Percentiles rank a stretch among this genome's conserved stretches.
Evolutionary conservation across 2,329 filamentous ascomycete genomes (phyloP).

Genomic region (Simplicillium sp.): DNA sequence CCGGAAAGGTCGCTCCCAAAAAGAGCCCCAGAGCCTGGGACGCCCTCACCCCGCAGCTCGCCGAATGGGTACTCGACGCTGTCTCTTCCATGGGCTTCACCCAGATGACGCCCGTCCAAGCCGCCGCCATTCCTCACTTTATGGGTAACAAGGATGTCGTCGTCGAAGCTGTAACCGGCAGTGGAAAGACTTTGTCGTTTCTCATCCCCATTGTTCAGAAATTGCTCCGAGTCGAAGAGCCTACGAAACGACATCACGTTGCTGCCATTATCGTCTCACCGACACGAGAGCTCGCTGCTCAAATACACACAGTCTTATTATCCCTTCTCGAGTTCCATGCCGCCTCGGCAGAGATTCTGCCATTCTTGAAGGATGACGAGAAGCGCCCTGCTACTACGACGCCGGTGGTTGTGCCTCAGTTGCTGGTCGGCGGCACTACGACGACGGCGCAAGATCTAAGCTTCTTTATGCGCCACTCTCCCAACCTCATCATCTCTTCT

Average conservation of each 20-base stretch:
- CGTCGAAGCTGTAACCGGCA: constrained; percentile 85
- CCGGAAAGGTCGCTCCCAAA: constrained; percentile 24
- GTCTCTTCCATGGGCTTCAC: constrained; percentile 76
- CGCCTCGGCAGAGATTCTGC: constrained; percentile 60
- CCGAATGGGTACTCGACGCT: constrained; percentile 73
- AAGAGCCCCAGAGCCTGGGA: constrained; percentile 39
- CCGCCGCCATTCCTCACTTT: constrained; percentile 80
- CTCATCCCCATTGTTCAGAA: constrained; percentile 77
- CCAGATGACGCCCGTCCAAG: constrained; percentile 90
- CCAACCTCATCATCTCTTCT: constrained; percentile 84
- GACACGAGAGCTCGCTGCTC: constrained; percentile 78
- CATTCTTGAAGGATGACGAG: constrained; percentile 42
- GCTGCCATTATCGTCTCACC: constrained; percentile 88
- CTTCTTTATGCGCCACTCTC: constrained; percentile 71
- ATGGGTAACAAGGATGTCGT: constrained; percentile 87
- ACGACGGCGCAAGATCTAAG: constrained; percentile 82
- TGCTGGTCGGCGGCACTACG: constrained; percentile 72
- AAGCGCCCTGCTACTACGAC: constrained; percentile 37
- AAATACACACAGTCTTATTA: constrained; percentile 75
- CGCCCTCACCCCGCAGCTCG: constrained; percentile 26
- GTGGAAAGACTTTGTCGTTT: constrained; percentile 83
- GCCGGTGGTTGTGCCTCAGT: constrained; percentile 66
- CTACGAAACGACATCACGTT: constrained; percentile 82
- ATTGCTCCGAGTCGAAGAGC: constrained; percentile 68
- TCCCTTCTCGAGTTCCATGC: constrained; percentile 75